Evolutionary conservation across 2,329 filamentous ascomycete species (phyloP), one percentile per base, ranked within the genome.

Genomic region (Fonsecaea nubica): DNA sequence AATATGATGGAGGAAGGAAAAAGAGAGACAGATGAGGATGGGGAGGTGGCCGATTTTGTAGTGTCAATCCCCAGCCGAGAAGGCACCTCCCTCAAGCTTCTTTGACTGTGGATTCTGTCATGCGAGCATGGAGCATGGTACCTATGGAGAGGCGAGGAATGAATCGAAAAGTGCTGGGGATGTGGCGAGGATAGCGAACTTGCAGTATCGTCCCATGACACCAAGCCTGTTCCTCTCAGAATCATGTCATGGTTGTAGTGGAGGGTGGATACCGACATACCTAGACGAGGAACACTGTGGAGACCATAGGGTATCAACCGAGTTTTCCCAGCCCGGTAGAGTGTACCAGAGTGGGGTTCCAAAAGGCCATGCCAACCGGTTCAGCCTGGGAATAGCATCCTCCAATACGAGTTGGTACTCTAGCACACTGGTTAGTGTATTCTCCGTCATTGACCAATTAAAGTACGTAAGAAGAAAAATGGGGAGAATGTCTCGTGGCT

Each of bases 11-110:
- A 33, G 45, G 58, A 21, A 59, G 48, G 63, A 68, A 63, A 15
- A 67, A 48, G 62, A 63, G 8, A 21, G 12, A 58, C 30, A 50
- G 12, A 33, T 36, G 13, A 45, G 32, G 21, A 32, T 18, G 55
- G 60, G 64, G 66, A 64, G 38, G 13, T 54, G 42, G 32, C 12
- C 18, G 54, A 38, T 69, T 69, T 62, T 69, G 66, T 68, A 68
- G 52, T 21, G 42, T 25, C 25, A 38, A 13, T 32, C 18, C 5
- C 15, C n/a, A 8, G 30, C 30, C 18, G 33, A 18, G 25, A 32
- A 40, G 45, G 32, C 18, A 13, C 58, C 45, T 53, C 30, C 9
- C 3, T 52, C 33, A 15, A 38, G 45, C 33, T 18, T 36, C 50
- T 60, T 32, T 18, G 15, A n/a, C 30, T 48, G 42, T 59, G 13